phyloP scores from a whole-genome alignment of 129 eudicot genomes.

The Helichrysum umbraculigerum region DNA sequence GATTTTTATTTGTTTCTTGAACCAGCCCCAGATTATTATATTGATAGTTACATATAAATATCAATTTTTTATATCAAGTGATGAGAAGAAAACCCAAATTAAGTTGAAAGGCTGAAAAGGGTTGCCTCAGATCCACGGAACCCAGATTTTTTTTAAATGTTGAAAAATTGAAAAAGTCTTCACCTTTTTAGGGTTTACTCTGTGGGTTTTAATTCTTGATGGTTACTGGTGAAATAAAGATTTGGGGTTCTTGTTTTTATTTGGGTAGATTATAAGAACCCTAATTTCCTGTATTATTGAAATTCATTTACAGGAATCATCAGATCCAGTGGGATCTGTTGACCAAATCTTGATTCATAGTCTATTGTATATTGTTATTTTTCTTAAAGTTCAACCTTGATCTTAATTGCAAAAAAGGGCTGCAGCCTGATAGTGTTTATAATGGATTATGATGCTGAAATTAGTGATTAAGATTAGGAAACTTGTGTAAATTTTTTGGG shows the following conservation, averaged over 20 bases:
- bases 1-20: neutral
- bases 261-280: conserved; percentile 14
- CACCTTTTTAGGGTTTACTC: conserved; percentile 39
- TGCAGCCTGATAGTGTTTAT: too few species aligned
- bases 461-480: conserved; percentile 17
- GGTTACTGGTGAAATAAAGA: conserved; percentile 28
- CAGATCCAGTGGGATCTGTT: conserved; percentile 51
- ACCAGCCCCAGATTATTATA: neutral
- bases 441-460: conserved; percentile 19
- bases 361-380: neutral
- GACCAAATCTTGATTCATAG: neutral
- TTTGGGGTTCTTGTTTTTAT: conserved; percentile 25
- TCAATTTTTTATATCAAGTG: conserved; percentile 20
- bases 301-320: conserved; percentile 28
- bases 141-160: conserved; percentile 29
- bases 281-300: conserved; percentile 23
- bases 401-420: too few species aligned
- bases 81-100: conserved; percentile 28
- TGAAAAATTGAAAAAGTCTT: conserved; percentile 31
- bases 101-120: conserved; percentile 43
- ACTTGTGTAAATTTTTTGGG: conserved; percentile 8
- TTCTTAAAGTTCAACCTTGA: neutral
- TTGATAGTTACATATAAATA: neutral
- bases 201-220: conserved; percentile 36
- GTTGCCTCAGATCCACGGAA: conserved; percentile 69